These are phyloP conservation scores for Puccinellia tenuiflora DNA, from an alignment of 176 grass and related monocot species.

Conservation along the genomic window DNA sequence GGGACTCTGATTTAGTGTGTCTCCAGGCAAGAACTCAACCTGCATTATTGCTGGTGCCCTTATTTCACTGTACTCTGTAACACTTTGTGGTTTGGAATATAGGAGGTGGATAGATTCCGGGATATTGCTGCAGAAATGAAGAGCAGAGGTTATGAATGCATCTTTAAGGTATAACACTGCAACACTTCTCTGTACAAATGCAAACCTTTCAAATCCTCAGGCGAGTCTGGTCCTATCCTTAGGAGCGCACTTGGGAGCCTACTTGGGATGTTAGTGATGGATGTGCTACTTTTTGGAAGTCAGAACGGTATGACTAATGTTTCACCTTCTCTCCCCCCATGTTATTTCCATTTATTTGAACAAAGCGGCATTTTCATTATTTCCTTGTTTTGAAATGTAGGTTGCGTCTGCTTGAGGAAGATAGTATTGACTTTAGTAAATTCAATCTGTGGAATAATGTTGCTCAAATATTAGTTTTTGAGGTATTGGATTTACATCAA, in stretches of 20 bases:
- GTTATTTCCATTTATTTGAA: constrained; percentile 16
- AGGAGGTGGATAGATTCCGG: constrained; percentile 81
- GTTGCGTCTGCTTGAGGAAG: constrained; percentile 72
- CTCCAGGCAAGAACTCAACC: constrained; percentile 60
- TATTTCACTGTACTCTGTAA: background rate
- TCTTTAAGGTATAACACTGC: constrained; percentile 55
- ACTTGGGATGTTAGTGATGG: constrained; percentile 72
- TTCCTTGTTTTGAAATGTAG: constrained; percentile 47
- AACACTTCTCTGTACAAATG: background rate
- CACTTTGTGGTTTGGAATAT: background rate
- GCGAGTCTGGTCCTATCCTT: background rate
- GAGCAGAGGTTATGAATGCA: constrained; percentile 54
- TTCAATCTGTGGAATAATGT: constrained; percentile 87
- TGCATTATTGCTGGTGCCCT: background rate
- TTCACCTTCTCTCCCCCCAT: background rate
- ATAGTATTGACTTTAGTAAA: constrained; percentile 75
- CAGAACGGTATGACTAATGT: constrained; percentile 32
- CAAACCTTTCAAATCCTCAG: background rate
- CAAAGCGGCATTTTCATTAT: constrained; percentile 4
- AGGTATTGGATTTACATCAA: constrained; percentile 55
- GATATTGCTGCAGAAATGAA: constrained; percentile 54
- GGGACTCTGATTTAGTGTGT: constrained; percentile 76
- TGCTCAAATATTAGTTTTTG: constrained; percentile 85
- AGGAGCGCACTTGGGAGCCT: constrained; percentile 61
- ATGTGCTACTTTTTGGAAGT: constrained; percentile 94